These are phyloP conservation scores for Blepharisma japonicum DNA, from an alignment of 73 alveolate species.

Conservation along the genomic window DNA sequence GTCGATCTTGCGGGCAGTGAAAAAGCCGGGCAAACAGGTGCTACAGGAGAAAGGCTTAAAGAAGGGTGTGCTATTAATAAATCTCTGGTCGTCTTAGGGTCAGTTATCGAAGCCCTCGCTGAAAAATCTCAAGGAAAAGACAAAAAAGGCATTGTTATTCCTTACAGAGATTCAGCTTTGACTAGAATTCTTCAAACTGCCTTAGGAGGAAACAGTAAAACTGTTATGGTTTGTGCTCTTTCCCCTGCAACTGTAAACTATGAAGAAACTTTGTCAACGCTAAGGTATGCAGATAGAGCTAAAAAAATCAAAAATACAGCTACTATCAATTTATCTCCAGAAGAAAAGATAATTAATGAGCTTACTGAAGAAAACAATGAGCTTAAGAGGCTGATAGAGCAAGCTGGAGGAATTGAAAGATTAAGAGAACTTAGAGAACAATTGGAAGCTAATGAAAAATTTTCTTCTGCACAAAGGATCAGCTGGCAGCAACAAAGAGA, in stretches of 20 bases:
- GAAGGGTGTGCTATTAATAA: constrained; percentile 99
- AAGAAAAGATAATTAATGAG: constrained; percentile 88
- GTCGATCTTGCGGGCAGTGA: constrained; percentile 99
- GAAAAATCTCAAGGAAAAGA: constrained; percentile 85
- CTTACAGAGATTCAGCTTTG: constrained; percentile 96
- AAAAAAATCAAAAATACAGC: constrained; percentile 91
- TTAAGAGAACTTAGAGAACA: constrained; percentile 36
- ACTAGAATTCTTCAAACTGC: constrained; percentile 98
- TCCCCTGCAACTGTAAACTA: constrained; percentile 97
- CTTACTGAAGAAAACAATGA: constrained; percentile 89
- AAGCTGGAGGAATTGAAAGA: neutral
- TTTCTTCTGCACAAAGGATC: neutral
- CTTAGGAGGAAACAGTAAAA: constrained; percentile 96
- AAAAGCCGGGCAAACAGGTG: constrained; percentile 98
- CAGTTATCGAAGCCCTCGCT: constrained; percentile 86
- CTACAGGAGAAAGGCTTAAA: constrained; percentile 95
- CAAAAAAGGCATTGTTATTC: constrained; percentile 77
- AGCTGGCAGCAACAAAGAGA: neutral
- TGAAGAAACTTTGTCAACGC: constrained; percentile 95
- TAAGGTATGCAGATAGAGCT: constrained; percentile 98
- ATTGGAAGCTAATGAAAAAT: constrained; percentile 20
- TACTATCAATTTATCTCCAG: constrained; percentile 75
- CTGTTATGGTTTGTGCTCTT: constrained; percentile 99
- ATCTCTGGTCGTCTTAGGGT: constrained; percentile 90
- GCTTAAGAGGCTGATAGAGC: constrained; percentile 63